A percentile compares a stretch with the other conserved stretches of the same genome.
phyloP scores from a whole-genome alignment of 2,329 filamentous ascomycete species.

The Colletotrichum abscissum region DNA sequence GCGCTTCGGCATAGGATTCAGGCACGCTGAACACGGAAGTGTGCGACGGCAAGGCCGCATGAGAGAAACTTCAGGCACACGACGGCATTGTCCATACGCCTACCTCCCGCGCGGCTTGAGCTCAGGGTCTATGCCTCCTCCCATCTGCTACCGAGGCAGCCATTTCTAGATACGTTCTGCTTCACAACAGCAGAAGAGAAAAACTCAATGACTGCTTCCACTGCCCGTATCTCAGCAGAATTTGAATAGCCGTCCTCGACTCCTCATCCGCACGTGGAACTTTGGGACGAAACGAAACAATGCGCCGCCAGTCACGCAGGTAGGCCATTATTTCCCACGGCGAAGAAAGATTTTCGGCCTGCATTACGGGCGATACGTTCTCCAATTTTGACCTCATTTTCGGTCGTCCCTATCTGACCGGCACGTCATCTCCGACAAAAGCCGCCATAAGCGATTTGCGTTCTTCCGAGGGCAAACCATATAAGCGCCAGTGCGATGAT shows the following conservation, averaged over 20 bases:
- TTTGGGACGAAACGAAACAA: conserved; percentile 34
- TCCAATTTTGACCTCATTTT: conserved; percentile 6
- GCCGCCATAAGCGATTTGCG: conserved; percentile 7
- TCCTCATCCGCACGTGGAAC: conserved; percentile 24
- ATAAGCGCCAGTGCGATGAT: neutral
- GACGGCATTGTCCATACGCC: neutral
- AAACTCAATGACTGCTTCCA: conserved; percentile 9
- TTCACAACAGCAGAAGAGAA: neutral
- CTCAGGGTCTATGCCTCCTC: conserved; percentile 14
- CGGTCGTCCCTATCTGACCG: conserved; percentile 6
- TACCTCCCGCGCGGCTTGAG: conserved; percentile 2
- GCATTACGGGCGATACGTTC: neutral
- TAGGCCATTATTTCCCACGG: neutral
- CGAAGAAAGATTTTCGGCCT: neutral
- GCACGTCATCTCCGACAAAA: conserved; percentile 13
- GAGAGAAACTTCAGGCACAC: conserved; percentile 8
- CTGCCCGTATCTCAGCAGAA: neutral
- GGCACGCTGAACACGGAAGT: neutral
- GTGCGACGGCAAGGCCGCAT: neutral
- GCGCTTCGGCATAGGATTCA: neutral
- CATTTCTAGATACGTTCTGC: neutral
- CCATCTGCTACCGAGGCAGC: neutral
- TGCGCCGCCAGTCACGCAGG: conserved; percentile 12
- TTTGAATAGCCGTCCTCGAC: conserved; percentile 20
- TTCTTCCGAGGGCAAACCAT: conserved; percentile 1